These are phyloP conservation scores for Erodium chrysanthum DNA, from an alignment of 441 rosid genomes.

Conservation along the genomic window DNA sequence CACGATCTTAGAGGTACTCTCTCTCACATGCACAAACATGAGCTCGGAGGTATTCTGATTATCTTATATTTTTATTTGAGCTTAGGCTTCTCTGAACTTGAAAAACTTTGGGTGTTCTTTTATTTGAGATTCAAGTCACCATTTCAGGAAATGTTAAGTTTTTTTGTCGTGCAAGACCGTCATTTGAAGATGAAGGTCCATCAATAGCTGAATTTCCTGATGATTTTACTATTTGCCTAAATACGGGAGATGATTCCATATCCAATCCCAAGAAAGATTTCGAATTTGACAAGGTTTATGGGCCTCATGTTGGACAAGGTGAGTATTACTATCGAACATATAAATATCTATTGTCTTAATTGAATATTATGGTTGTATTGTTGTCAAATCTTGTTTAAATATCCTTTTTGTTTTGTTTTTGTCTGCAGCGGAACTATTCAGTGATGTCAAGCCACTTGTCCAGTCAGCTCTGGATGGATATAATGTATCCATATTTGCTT, in stretches of 20 bases:
- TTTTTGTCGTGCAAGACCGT: constrained; percentile 80
- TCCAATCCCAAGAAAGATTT: constrained; percentile 85
- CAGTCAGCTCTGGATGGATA: constrained; percentile 98
- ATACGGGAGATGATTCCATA: constrained; percentile 59
- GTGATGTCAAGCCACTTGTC: constrained; percentile 80
- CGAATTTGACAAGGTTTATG: constrained; percentile 85
- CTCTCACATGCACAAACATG: no score
- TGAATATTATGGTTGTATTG: not conserved
- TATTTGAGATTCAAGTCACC: constrained; percentile 14
- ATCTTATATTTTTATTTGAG: no score
- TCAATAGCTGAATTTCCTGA: constrained; percentile 84
- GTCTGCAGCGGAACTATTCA: constrained; percentile 72
- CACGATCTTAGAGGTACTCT: no score
- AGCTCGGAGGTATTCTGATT: no score
- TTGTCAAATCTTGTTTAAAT: not conserved
- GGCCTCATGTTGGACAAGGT: constrained; percentile 99
- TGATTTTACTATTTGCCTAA: constrained; percentile 67
- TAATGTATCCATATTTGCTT: constrained; percentile 78
- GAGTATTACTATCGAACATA: constrained; percentile 11
- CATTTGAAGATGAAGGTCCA: constrained; percentile 85
- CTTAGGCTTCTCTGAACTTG: constrained; percentile 4
- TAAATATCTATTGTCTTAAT: no score
- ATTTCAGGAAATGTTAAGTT: constrained; percentile 74
- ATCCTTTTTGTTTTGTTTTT: constrained; percentile 13
- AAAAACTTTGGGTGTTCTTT: constrained; percentile 11